Conservation (phyloP, 176 grass and related monocot genomes). For the Leersia perrieri region DNA sequence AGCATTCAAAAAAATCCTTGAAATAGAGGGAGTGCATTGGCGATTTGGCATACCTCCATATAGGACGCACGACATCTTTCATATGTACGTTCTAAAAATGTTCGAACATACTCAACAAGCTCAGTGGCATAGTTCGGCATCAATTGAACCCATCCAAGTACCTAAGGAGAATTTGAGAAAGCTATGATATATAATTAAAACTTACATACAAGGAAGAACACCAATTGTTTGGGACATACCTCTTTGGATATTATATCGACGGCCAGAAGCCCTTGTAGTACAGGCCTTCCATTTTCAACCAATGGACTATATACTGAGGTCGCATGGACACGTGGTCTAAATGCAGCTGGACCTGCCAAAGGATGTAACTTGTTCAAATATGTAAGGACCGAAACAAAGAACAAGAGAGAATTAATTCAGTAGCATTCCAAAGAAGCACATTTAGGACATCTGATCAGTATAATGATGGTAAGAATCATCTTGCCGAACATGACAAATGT, state of each 20-base stretch:
- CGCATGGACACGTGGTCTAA: slow-evolving; percentile 79
- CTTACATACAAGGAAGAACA: slow-evolving; percentile 3
- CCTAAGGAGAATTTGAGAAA: slow-evolving; percentile 49
- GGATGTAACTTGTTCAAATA: slow-evolving; percentile 16
- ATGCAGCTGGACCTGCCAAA: slow-evolving; percentile 87
- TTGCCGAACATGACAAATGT: no score
- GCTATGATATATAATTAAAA: slow-evolving; percentile 31
- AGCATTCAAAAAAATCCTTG: background rate
- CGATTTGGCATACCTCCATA: slow-evolving; percentile 66
- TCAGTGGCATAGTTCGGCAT: slow-evolving; percentile 96
- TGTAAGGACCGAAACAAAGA: background rate
- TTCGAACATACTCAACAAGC: slow-evolving; percentile 90
- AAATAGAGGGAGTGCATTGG: background rate
- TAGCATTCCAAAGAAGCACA: background rate
- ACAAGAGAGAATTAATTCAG: background rate
- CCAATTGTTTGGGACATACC: slow-evolving; percentile 34
- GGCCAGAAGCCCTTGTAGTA: slow-evolving; percentile 87
- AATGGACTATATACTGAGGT: slow-evolving; percentile 67
- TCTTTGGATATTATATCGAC: slow-evolving; percentile 84
- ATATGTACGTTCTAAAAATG: slow-evolving; percentile 91
- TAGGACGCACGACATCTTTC: slow-evolving; percentile 96
- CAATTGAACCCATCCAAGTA: slow-evolving; percentile 86
- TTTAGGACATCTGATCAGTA: no score
- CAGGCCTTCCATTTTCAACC: slow-evolving; percentile 77
- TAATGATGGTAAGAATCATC: no score